Base-by-base conservation (phyloP, 257 asterid genomes). In the Capsicum baccatum region DNA sequence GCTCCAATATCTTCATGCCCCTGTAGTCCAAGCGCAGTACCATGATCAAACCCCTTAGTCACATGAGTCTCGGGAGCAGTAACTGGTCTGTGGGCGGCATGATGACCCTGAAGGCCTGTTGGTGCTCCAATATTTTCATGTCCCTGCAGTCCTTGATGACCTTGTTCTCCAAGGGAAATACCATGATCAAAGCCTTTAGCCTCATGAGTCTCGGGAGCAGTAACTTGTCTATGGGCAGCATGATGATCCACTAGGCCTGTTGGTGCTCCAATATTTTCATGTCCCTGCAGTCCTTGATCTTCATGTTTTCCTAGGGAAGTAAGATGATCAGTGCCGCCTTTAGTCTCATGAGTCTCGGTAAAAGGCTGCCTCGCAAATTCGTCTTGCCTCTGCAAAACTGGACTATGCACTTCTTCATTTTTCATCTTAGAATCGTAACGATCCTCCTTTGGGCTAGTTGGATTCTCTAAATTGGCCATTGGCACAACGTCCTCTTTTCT, bases 381-480 rank as follows among this genome's bases (percentile, higher is more conserved):
- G 44, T 68, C n/a, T 58, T 73, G 84, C 54, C 87, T 83, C 11
- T 47, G 70, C 62, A 57, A 81, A 58, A 3, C 63, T 3, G 85
- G 88, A 78, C 21, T 78, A 57, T 66, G 73, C 16, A 33, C 17
- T 6, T 58, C 87, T 64, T 59, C 83, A 39, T 81, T 73, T 10
- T 14, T 78, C 83, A 48, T 15, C 55, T 68, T 55, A 5, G 86
- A 62, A 66, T 52, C 82, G 44, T 63, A 67, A 3, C 82, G 86
- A 78, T 89, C 91, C 85, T 89, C 92, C 14, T 74, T 80, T 6
- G 79, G 79, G 33, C 57, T 83, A 5, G 79, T 85, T 39, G 89
- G 92, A 64, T 90, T 88, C 44, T 67, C 71, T 15, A 90, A 85
- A 79, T 90, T 91, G 35, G 64, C 83, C 6, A 26, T 79, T 54